phyloP scores from a whole-genome alignment of 208 protist species.

The Leishmania aethiopica region DNA sequence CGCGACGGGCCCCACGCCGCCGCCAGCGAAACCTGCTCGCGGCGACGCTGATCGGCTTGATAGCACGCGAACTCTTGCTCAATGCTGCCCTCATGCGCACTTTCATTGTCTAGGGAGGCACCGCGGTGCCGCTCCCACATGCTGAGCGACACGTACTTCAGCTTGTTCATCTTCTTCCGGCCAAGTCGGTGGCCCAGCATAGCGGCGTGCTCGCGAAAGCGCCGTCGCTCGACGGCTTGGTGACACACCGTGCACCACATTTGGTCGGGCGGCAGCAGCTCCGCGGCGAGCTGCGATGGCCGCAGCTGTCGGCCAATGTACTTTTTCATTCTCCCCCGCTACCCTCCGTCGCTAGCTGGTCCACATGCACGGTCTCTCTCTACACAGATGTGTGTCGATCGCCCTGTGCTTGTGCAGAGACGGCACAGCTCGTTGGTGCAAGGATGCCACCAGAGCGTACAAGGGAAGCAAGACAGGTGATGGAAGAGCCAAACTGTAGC shows the following conservation, averaged over 20 bases:
- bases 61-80: conserved; percentile 68
- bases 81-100: conserved; percentile 47
- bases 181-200: conserved; percentile 59
- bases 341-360: background rate
- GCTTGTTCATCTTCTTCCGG: conserved; percentile 59
- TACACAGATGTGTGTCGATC: background rate
- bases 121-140: conserved; percentile 85
- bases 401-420: background rate
- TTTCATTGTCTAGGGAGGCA: conserved; percentile 67
- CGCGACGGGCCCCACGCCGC: conserved; percentile 18
- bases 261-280: conserved; percentile 72
- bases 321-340: conserved; percentile 37
- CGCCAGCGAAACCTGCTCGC: conserved; percentile 43
- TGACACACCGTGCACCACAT: conserved; percentile 86
- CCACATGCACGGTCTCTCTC: background rate
- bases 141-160: conserved; percentile 68
- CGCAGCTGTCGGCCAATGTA: conserved; percentile 79
- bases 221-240: conserved; percentile 49
- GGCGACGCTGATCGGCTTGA: conserved; percentile 55
- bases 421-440: background rate
- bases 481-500: background rate
- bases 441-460: background rate
- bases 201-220: conserved; percentile 43
- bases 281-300: conserved; percentile 72
- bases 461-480: background rate